Percentiles rank a stretch among this genome's conserved stretches.
phyloP scores from a whole-genome alignment of 2,329 filamentous ascomycete genomes.

The Microdochium nivale region DNA sequence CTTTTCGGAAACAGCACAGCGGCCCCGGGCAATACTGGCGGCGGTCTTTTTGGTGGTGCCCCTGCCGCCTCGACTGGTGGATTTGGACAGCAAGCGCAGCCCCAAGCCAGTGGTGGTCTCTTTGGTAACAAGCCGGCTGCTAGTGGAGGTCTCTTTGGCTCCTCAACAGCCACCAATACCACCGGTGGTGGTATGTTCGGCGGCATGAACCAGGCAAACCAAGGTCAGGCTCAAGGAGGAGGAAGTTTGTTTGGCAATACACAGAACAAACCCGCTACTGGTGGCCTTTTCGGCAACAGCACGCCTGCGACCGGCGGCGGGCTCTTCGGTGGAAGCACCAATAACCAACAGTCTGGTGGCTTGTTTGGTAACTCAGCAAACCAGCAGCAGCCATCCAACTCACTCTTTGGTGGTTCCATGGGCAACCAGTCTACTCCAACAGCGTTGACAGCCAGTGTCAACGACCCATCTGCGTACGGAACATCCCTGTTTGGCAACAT shows the following conservation, averaged over 20 bases:
- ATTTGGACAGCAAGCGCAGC: conserved; percentile 17
- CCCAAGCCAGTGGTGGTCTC: conserved; percentile 29
- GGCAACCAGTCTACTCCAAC: conserved; percentile 45
- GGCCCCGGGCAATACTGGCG: conserved; percentile 17
- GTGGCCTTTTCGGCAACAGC: conserved; percentile 37
- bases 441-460: conserved; percentile 68
- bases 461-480: conserved; percentile 82
- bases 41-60: conserved; percentile 34
- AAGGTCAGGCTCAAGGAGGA: conserved; percentile 24
- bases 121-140: conserved; percentile 31
- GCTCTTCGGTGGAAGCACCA: conserved; percentile 44
- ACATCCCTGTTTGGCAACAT: conserved; percentile 77
- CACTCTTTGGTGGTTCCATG: conserved; percentile 50
- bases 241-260: conserved; percentile 41
- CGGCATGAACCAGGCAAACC: conserved; percentile 18
- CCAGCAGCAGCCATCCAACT: conserved; percentile 42
- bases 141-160: conserved; percentile 33
- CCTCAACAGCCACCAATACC: conserved; percentile 21
- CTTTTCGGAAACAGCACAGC: conserved; percentile 26
- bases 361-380: conserved; percentile 38
- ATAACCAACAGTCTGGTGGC: conserved; percentile 31
- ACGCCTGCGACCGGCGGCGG: conserved; percentile 35
- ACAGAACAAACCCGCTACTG: conserved; percentile 39
- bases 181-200: conserved; percentile 45
- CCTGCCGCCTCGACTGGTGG: conserved; percentile 15